A percentile compares a stretch with the other conserved stretches of the same genome.
These are phyloP conservation scores for Musa balbisiana DNA, from an alignment of 202 grass and related monocot genomes.

Conservation along the genomic window DNA sequence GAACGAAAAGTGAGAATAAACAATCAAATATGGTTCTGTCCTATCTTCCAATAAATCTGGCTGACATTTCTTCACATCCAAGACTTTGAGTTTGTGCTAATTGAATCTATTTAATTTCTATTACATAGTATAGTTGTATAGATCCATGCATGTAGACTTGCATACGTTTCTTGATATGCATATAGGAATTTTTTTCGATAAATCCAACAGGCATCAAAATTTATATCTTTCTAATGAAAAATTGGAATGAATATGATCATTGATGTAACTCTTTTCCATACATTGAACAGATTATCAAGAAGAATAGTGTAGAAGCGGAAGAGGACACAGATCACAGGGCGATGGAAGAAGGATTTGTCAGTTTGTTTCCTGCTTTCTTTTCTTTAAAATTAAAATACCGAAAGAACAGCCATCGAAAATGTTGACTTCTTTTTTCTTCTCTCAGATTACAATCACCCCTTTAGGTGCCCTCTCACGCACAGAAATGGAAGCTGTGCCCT, in stretches of 20 bases:
- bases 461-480: constrained; percentile 46
- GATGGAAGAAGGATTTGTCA: constrained; percentile 83
- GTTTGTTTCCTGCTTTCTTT: constrained; percentile 17
- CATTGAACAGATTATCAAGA: constrained; percentile 33
- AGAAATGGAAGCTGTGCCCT: constrained; percentile 53
- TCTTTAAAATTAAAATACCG: constrained; percentile 8
- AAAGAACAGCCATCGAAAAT: neutral
- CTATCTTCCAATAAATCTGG: no score
- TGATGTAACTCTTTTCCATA: constrained; percentile 21
- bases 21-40: no score
- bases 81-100: no score
- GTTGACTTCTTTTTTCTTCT: constrained; percentile 28
- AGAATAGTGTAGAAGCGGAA: constrained; percentile 28
- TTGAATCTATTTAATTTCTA: no score
- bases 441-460: constrained; percentile 83
- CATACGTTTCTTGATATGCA: neutral
- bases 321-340: constrained; percentile 58
- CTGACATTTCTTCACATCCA: no score
- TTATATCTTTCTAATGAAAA: constrained; percentile 17
- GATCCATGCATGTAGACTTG: neutral
- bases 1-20: no score
- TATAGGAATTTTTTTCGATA: neutral
- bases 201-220: neutral
- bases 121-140: no score
- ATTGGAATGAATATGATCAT: constrained; percentile 20